A percentile compares a stretch with the other conserved stretches of the same genome.
Conservation (phyloP, 352 stramenopile species). For the Phytophthora podocarpi region DNA sequence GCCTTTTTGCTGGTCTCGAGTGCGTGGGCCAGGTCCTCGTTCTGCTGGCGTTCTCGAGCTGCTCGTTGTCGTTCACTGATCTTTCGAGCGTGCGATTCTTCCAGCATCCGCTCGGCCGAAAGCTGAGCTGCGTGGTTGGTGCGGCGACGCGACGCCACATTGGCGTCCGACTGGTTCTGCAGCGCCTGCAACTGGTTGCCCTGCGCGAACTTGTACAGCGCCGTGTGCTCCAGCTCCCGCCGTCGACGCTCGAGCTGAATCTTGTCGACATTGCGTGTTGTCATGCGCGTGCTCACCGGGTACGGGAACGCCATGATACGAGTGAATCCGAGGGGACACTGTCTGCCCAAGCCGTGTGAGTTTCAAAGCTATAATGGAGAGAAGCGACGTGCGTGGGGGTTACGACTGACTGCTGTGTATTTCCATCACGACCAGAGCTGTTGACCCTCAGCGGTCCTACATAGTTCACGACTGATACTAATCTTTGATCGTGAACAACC, state of each 20-base stretch:
- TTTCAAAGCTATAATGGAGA: conserved; percentile 20
- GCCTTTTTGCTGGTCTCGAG: conserved; percentile 67
- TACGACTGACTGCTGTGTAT: conserved; percentile 16
- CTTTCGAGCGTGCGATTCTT: conserved; percentile 38
- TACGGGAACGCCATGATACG: conserved; percentile 62
- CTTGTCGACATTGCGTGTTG: conserved; percentile 66
- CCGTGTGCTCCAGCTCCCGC: conserved; percentile 62
- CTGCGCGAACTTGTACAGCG: conserved; percentile 58
- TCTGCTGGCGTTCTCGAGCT: conserved; percentile 63
- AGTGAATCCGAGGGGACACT: not conserved
- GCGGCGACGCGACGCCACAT: conserved; percentile 47
- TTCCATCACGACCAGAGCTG: conserved; percentile 8
- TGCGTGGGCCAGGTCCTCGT: conserved; percentile 69
- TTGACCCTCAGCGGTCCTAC: too few relatives aligned
- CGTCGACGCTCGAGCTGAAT: conserved; percentile 61
- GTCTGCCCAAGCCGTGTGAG: too few relatives aligned
- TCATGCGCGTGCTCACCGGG: conserved; percentile 61
- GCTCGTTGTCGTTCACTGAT: conserved; percentile 32
- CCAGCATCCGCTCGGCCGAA: conserved; percentile 71
- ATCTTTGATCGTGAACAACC: too few relatives aligned
- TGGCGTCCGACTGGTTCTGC: conserved; percentile 71
- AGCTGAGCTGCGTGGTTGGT: conserved; percentile 69
- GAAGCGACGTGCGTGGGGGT: not conserved
- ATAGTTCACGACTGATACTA: too few relatives aligned
- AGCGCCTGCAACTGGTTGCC: conserved; percentile 64